phyloP scores from a whole-genome alignment of 176 grass and related monocot genomes.

The Canna indica region DNA sequence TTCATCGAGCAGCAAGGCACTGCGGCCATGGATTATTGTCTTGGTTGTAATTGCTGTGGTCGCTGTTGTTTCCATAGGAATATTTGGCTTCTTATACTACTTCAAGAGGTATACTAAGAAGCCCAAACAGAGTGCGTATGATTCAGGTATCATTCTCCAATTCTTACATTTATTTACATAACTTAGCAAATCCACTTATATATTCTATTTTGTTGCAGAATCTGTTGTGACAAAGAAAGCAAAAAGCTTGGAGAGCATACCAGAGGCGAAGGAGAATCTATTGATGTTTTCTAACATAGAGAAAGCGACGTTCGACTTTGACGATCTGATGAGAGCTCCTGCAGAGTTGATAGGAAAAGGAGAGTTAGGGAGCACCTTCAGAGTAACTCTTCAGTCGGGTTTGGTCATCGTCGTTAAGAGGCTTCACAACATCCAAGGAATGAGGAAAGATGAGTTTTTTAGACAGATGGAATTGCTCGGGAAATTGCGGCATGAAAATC shows the following conservation, averaged over 20 bases:
- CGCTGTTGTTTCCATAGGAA: conserved; percentile 34
- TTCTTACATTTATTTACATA: neutral
- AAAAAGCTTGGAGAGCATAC: conserved; percentile 24
- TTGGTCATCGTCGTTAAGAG: conserved; percentile 63
- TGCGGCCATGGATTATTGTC: conserved; percentile 40
- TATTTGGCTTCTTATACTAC: conserved; percentile 49
- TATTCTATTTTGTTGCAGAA: neutral
- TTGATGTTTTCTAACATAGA: conserved; percentile 56
- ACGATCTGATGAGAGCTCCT: conserved; percentile 56
- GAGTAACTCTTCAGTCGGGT: conserved; percentile 36
- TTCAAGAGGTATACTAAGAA: conserved; percentile 28
- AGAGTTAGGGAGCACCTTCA: conserved; percentile 65
- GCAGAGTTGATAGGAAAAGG: conserved; percentile 77
- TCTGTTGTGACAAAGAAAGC: conserved; percentile 46
- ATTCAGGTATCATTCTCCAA: conserved; percentile 27
- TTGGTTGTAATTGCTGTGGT: conserved; percentile 39
- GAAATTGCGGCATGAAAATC: conserved; percentile 70
- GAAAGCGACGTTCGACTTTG: conserved; percentile 38
- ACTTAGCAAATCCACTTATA: too few species aligned
- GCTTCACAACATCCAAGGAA: conserved; percentile 46
- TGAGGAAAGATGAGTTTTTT: conserved; percentile 53
- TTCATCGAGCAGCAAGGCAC: neutral
- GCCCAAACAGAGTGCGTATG: conserved; percentile 34
- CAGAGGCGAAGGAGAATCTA: conserved; percentile 6
- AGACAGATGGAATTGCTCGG: conserved; percentile 73